Base-by-base conservation (phyloP, 768 basidiomycete species). In the Agaricus blazei region DNA sequence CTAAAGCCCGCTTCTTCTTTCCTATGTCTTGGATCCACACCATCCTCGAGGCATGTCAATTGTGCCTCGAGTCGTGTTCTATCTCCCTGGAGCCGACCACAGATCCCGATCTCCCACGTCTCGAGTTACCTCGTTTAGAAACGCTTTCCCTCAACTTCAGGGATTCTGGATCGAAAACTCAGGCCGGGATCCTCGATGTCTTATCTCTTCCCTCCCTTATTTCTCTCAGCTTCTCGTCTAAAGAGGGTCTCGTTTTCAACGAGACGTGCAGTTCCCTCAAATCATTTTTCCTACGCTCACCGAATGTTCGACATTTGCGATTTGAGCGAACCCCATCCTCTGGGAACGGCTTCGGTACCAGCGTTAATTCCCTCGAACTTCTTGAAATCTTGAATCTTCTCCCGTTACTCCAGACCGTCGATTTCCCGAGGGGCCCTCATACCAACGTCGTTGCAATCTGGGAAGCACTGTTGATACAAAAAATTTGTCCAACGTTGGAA, bases 11-110 rank as follows among this genome's bases (percentile, higher is more conserved):
- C 15, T 55, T 55, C 47, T 55, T 29, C 54, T 55, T 55, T 24
- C 54, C 54, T 28, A 55, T 55, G 11, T 55, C 54, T 1, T 55
- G 54, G 54, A 36, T 55, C 26, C 54, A 55, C 47, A 48, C 9
- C 26, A 55, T 55, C 27, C 47, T 55, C 15, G 46, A 41, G 19
- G 54, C 54, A 31, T 55, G 54, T 26, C 27, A 27, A 23, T 24
- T 3, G n/a, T 48, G 37, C n/a, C 40, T 55, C 1, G 54, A 55
- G 23, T 48, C 46, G n/a, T 55, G 54, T 42, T 55, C 40, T 24
- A 48, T 55, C 46, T 40, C 54, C 28, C 28, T 55, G 12, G 54
- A 55, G 14, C 54, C 54, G 7, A 55, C 54, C 2, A 55, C 54
- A 2, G 47, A 55, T 19, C 46, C 54, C 31, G 46, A 40, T 9